Evolutionary conservation across 331 rosid species (phyloP), one percentile per base, ranked within the genome.

Genomic region (Cydonia oblonga): DNA sequence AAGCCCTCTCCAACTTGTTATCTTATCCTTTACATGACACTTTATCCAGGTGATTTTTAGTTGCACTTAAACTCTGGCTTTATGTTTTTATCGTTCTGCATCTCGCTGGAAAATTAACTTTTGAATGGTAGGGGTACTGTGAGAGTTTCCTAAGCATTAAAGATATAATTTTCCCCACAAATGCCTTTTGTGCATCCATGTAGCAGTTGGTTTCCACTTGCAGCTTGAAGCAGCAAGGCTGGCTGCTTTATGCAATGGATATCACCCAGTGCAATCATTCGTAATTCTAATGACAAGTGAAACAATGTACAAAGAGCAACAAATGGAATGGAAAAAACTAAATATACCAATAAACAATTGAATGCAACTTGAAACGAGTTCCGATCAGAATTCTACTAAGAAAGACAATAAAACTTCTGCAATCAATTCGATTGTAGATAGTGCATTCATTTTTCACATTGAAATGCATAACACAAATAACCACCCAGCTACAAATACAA

Each of bases 21-120:
- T 87, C 97, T 44, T 95, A 88, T 83, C 99, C 99, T 75, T 75
- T 91, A 59, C 86, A 75, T 51, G 79, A 81, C 66, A 89, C 93
- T 46, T 79, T 95, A 82, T 79, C 68, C 58, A 91, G 97, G 97
- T 86, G 75, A 76, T 53, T 33, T 76, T 78, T 38, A 69, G 7
- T 29, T 11, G 38, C 70, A 49, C 58, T 80, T 75, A 29, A 56
- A 68, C 12, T 32, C n/a, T 72, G 56, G 68, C 9, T 58, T 68
- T 32, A 23, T 70, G 9, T 54, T 3, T 49, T 22, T 16, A 53
- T 61, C 7, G 0, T 51, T 73, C 65, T 44, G 28, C 6, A 5
- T 51, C 20, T 65, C 0, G 4, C 20, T 40, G 44, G 44, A 63
- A 38, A 75, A 30, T 62, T 1, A 29, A 29, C 20, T 19, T 28